A percentile compares a stretch with the other conserved stretches of the same genome.
phyloP scores from a whole-genome alignment of 176 grass and related monocot genomes.

The Zoysia japonica region DNA sequence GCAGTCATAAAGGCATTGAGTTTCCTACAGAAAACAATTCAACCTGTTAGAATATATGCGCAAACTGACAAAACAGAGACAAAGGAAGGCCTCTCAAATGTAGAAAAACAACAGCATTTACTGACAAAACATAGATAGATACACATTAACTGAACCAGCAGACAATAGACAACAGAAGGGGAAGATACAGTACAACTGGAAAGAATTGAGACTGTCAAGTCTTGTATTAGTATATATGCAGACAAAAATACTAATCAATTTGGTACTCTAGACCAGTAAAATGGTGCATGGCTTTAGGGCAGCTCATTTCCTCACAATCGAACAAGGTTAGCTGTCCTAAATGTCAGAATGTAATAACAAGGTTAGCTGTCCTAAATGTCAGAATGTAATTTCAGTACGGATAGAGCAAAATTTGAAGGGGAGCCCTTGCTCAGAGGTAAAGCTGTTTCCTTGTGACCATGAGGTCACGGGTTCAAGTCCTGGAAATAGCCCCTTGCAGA shows the following conservation, averaged over 20 bases:
- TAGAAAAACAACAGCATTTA: neutral
- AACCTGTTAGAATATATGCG: neutral
- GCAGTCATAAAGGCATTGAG: slow-evolving; percentile 41
- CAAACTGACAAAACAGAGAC: neutral
- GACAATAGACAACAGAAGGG: neutral
- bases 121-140: neutral
- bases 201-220: neutral
- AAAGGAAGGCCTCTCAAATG: neutral
- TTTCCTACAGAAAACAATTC: slow-evolving; percentile 13
- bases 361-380: too few species aligned
- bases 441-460: too few species aligned
- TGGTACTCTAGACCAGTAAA: neutral
- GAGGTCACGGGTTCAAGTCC: too few species aligned
- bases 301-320: neutral
- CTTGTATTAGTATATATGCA: neutral
- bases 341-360: too few species aligned
- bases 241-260: neutral
- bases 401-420: neutral
- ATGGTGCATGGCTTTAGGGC: neutral
- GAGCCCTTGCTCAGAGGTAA: too few species aligned
- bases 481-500: too few species aligned
- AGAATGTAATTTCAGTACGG: neutral
- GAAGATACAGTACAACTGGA: neutral
- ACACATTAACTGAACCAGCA: neutral
- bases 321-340: neutral